Percentiles rank a stretch among this genome's conserved stretches.
Evolutionary conservation across 2,329 filamentous ascomycete species (phyloP).

Genomic region (Microcyclosporella mali): DNA sequence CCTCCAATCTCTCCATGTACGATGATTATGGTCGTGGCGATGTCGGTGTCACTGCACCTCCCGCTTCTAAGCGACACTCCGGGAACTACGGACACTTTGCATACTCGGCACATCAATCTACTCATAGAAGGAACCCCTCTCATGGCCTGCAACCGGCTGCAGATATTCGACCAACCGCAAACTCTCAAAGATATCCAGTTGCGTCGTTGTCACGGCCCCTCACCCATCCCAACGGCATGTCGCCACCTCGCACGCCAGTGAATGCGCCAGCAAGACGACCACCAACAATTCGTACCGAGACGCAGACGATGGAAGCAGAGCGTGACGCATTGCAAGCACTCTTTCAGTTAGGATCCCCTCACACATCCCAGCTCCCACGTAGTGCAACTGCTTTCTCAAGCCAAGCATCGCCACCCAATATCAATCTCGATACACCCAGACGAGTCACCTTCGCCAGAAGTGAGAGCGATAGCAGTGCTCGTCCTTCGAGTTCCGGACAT

Average conservation of each 20-base stretch:
- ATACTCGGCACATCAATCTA: conserved; percentile 9
- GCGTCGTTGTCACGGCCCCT: conserved; percentile 1
- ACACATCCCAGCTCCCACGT: conserved; percentile 34
- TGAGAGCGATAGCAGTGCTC: conserved; percentile 17
- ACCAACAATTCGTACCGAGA: conserved; percentile 60
- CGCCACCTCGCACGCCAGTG: conserved; percentile 30
- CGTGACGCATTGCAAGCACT: conserved; percentile 76
- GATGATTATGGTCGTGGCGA: conserved; percentile 18
- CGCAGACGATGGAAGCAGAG: conserved; percentile 62
- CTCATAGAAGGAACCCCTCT: conserved; percentile 2
- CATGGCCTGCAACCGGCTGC: conserved; percentile 26
- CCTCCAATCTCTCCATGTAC: conserved; percentile 24
- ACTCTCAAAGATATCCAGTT: conserved; percentile 9
- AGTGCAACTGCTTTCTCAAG: conserved; percentile 12
- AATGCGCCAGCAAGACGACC: conserved; percentile 24
- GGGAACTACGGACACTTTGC: conserved; percentile 21
- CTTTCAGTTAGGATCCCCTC: conserved; percentile 63
- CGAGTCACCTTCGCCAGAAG: conserved; percentile 26
- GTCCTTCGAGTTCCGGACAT: too few species aligned
- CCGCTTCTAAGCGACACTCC: conserved; percentile 30
- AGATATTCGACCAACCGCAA: conserved; percentile 24
- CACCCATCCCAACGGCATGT: conserved; percentile 19
- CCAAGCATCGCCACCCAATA: conserved; percentile 22
- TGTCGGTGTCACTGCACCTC: conserved; percentile 13
- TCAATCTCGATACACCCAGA: conserved; percentile 21